Evolutionary conservation across 2,329 filamentous ascomycete genomes (phyloP).

Genomic region (Periconia macrospinosa): DNA sequence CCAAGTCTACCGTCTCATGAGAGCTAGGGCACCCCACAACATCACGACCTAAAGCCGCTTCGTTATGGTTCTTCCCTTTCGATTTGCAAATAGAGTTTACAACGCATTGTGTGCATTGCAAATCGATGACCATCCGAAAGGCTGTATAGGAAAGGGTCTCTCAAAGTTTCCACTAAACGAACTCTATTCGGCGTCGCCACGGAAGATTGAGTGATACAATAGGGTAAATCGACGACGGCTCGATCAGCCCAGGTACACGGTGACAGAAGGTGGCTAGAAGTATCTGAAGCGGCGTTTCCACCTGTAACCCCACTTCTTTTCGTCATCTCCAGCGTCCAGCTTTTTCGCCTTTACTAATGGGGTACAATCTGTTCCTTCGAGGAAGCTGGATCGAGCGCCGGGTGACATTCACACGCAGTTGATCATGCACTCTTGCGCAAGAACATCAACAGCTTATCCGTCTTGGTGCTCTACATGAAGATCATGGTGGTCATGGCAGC

Average conservation of each 20-base stretch:
- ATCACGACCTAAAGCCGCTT: background rate
- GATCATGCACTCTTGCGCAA: background rate
- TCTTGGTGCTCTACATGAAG: conserved; percentile 5
- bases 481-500: conserved; percentile 14
- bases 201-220: background rate
- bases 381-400: background rate
- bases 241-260: conserved; percentile 4
- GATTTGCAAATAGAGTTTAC: conserved; percentile 1
- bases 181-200: conserved; percentile 5
- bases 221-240: background rate
- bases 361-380: background rate
- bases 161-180: conserved; percentile 12
- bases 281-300: conserved; percentile 4
- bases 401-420: background rate
- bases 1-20: conserved; percentile 3
- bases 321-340: conserved; percentile 4
- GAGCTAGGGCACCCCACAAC: conserved; percentile 3
- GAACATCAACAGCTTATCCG: conserved; percentile 1
- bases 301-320: conserved; percentile 6
- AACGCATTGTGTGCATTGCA: conserved; percentile 3
- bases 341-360: background rate
- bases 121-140: background rate
- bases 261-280: conserved; percentile 8
- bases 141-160: background rate
- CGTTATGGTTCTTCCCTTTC: background rate